Percentiles rank a stretch among this genome's conserved stretches.
phyloP scores from a whole-genome alignment of 805 yeast genomes.

The Metschnikowia orientalis region DNA sequence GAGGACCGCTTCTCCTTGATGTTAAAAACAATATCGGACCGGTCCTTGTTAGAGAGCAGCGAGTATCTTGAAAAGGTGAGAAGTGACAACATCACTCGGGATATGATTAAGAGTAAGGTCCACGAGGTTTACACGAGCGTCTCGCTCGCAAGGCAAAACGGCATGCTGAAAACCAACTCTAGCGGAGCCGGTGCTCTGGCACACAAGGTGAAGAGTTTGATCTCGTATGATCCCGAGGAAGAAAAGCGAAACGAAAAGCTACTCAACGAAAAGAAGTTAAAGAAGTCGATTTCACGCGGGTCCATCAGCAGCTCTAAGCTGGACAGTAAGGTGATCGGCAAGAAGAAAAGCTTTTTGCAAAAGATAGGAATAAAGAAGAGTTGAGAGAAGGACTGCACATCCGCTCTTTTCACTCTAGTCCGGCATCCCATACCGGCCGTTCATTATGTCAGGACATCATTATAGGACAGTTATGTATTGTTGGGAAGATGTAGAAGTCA shows the following conservation, averaged over 20 bases:
- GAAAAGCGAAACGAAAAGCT: slow-evolving; percentile 21
- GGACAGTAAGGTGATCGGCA: slow-evolving; percentile 8
- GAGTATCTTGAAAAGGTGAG: slow-evolving; percentile 21
- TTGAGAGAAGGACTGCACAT: no score
- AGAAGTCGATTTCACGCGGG: slow-evolving; percentile 13
- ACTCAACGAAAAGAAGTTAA: slow-evolving; percentile 14
- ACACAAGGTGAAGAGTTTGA: slow-evolving; percentile 39
- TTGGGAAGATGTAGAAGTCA: no score
- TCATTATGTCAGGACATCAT: no score
- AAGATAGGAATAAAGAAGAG: slow-evolving; percentile 24
- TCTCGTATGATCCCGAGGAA: slow-evolving; percentile 32
- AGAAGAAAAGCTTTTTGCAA: slow-evolving; percentile 22
- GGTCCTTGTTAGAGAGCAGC: slow-evolving; percentile 26
- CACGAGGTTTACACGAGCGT: slow-evolving; percentile 31
- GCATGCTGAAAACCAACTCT: slow-evolving; percentile 9
- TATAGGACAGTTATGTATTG: no score
- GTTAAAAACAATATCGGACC: slow-evolving; percentile 24
- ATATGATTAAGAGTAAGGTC: slow-evolving; percentile 25
- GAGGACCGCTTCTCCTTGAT: slow-evolving; percentile 21
- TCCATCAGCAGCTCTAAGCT: slow-evolving; percentile 9
- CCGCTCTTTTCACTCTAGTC: no score
- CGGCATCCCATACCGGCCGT: no score
- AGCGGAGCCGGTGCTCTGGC: slow-evolving; percentile 19
- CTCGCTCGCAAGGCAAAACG: slow-evolving; percentile 10
- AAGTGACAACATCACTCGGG: slow-evolving; percentile 10